phyloP scores from a whole-genome alignment of 352 stramenopile genomes.

The Pythium phragmitis region DNA sequence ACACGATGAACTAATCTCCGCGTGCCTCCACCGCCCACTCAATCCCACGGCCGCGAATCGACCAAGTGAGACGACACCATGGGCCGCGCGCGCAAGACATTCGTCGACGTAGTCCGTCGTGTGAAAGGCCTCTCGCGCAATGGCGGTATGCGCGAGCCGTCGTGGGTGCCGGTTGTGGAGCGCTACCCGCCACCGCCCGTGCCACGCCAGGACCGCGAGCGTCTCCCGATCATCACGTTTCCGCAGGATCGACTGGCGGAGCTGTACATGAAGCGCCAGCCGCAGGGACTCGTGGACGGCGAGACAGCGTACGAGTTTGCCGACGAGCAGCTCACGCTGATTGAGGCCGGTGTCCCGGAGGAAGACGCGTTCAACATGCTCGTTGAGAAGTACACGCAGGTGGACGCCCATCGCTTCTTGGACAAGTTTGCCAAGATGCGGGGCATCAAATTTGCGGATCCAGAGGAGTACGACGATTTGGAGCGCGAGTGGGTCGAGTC shows the following conservation, averaged over 20 bases:
- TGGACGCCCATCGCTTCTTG: constrained; percentile 78
- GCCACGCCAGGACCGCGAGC: constrained; percentile 71
- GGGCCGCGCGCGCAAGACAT: constrained; percentile 73
- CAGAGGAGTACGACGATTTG: constrained; percentile 80
- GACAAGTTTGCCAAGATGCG: constrained; percentile 82
- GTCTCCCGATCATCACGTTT: constrained; percentile 78
- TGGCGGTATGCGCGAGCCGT: constrained; percentile 68
- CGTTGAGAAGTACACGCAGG: constrained; percentile 81
- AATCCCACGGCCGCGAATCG: neutral
- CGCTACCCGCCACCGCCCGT: constrained; percentile 74
- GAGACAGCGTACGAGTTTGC: constrained; percentile 87
- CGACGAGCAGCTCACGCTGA: constrained; percentile 83
- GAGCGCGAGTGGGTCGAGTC: constrained; percentile 79
- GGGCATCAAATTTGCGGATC: constrained; percentile 74
- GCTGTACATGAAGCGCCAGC: constrained; percentile 75
- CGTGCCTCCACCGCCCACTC: constrained; percentile 1
- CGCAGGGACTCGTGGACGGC: constrained; percentile 62
- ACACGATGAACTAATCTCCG: constrained; percentile 4
- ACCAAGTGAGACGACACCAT: constrained; percentile 35
- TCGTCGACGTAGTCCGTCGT: constrained; percentile 77
- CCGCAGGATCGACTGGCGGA: constrained; percentile 82
- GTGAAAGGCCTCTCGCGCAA: constrained; percentile 80
- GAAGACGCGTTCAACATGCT: constrained; percentile 81
- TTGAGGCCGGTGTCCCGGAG: constrained; percentile 78
- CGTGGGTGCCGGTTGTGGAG: constrained; percentile 74